Base-by-base conservation (phyloP, 1,284 basidiomycete genomes). In the Lentinula novae-zelandiae region DNA sequence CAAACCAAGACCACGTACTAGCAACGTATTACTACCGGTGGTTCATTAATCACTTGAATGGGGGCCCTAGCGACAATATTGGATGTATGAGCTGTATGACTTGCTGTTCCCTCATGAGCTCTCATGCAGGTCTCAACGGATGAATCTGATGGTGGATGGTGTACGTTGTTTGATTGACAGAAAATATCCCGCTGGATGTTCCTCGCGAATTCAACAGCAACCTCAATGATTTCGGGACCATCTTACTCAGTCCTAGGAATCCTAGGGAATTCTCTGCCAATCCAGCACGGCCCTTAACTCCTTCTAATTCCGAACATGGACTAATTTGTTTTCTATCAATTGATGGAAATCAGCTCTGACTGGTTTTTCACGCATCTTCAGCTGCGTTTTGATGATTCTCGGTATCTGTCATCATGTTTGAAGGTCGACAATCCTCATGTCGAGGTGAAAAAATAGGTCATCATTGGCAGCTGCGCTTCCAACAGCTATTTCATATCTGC, bases 81-180 rank as follows among this genome's bases (percentile, higher is more conserved):
- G 38, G 38, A 39, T 12, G 27, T 27, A 27, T 27, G 27, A 27
- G 2, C 3, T 27, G 27, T 27, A 27, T 27, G 27, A 27, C 27
- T 27, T 27, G 27, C 27, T 27, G 27, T 27, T 27, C 3, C 27
- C 27, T 27, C 27, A 27, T 27, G 27, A 27, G 27, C 27, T 27
- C 27, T 27, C 3, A 27, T 27, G 27, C 27, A 27, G 27, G 27
- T 12, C 36, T 38, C 8, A 38, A 38, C 36, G 4, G 17, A 46
- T 46, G 44, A 53, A 15, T 17, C 6, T 42, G 17, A 7, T 46
- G 39, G 46, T 46, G 31, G 17, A 7, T 46, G 39, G 46, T 46
- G 31, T 46, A 34, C 12, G 15, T n/a, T 53, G 33, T 56, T 36
- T 56, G 54, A 56, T 56, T 56, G 54, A 56, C 54, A 56, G 54